Base-by-base conservation (phyloP, 768 basidiomycete species). In the Candolleomyces eurysporus region DNA sequence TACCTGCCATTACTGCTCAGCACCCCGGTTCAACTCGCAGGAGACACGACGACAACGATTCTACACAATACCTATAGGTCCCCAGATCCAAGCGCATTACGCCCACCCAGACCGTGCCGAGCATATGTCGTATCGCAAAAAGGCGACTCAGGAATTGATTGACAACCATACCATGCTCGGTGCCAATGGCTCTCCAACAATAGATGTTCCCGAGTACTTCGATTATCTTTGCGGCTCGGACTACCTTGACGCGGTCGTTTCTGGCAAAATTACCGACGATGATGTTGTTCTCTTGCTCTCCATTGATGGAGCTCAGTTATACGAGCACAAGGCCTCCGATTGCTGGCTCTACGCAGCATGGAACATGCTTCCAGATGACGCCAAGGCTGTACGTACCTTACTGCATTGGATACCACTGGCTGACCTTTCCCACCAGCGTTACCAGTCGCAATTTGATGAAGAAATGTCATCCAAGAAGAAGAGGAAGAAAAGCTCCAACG, bases 11-110 rank as follows among this genome's bases (percentile, higher is more conserved):
- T 13, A 11, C 5, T 43, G 42, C n/a, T 11, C 13, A 3, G n/a
- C 42, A 11, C 11, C 42, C 5, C 42, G 42, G 5, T 43, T 16
- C 22, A 36, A 30, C 13, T 17, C 32, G 10, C 6, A 52, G 51
- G 6, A 13, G 3, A 3, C 2, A 13, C 63, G 76, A 0, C 67
- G 65, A 0, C 68, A 73, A 7, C 63, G 70, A 5, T 79, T 79
- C 55, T 61, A 59, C 0, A 83, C 79, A 0, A 73, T 84, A 2
- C 78, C 74, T 0, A 22, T 82, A 14, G 79, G 79, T 1, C 78
- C 78, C 0, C 74, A 77, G 30, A 61, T 82, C 0, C 82, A 84
- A 53, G 75, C 78, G 0, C 51, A 66, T n/a, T 43, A 71, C 0
- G 64, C 57, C 2, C 62, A 57, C 3, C 61, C 68, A 16, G 66